These are phyloP conservation scores for Vinca minor DNA, from an alignment of 257 asterid species.

Conservation along the genomic window DNA sequence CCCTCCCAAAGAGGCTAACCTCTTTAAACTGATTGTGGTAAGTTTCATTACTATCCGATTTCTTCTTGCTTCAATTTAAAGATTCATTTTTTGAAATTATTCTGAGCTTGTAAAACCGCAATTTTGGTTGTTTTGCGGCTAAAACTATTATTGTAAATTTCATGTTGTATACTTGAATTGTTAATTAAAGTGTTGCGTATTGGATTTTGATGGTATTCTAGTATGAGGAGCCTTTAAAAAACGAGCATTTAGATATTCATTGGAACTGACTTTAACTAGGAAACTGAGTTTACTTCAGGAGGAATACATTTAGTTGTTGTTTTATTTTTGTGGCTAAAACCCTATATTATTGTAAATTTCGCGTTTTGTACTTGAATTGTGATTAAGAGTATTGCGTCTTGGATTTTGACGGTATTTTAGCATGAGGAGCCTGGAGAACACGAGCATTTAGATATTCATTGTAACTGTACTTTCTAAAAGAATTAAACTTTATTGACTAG, in stretches of 20 bases:
- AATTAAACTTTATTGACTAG: not conserved
- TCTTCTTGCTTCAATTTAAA: conserved; percentile 10
- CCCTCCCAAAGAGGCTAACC: conserved; percentile 98
- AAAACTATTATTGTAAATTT: conserved; percentile 13
- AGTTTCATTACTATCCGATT: conserved; percentile 40
- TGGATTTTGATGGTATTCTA: not conserved
- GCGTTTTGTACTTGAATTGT: too few species aligned
- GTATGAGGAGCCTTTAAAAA: not conserved
- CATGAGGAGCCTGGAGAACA: too few species aligned
- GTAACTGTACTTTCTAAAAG: too few species aligned
- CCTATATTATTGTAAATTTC: too few species aligned
- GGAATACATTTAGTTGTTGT: too few species aligned
- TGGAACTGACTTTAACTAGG: conserved; percentile 2
- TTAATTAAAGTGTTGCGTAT: not conserved
- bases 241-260: conserved; percentile 2
- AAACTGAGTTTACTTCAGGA: too few species aligned
- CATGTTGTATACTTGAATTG: not conserved
- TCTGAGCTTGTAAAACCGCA: conserved; percentile 9
- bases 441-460: too few species aligned
- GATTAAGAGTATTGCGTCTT: too few species aligned
- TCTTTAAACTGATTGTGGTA: conserved; percentile 95
- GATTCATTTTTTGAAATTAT: not conserved
- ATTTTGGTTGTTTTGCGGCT: not conserved
- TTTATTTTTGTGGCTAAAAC: too few species aligned
- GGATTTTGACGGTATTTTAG: too few species aligned